phyloP scores from a whole-genome alignment of 768 basidiomycete genomes.

The Agaricus blazei region DNA sequence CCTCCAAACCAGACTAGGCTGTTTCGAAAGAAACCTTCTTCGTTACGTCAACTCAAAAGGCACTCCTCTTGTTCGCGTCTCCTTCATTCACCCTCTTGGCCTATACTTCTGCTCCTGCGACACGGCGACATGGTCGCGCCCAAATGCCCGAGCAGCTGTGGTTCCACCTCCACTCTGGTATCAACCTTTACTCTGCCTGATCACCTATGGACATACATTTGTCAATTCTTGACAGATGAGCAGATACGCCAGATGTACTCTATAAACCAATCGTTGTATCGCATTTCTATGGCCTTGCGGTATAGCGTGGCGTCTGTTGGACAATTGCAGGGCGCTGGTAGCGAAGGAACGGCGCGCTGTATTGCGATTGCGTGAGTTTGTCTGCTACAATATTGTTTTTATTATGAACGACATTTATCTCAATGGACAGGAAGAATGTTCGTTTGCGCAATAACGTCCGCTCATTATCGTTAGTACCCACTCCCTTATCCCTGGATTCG shows the following conservation, averaged over 20 bases:
- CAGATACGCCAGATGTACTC: constrained; percentile 6
- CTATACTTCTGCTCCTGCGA: neutral
- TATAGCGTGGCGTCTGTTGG: neutral
- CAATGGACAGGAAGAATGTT: neutral
- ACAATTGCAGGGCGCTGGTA: neutral
- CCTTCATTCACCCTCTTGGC: neutral
- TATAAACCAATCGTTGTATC: constrained; percentile 1
- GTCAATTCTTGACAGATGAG: constrained; percentile 4
- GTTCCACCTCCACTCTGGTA: neutral
- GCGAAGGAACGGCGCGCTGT: neutral
- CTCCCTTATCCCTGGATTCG: neutral
- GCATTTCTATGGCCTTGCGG: constrained; percentile 5
- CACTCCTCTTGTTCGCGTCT: neutral
- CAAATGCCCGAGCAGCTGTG: neutral
- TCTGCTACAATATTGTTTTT: neutral
- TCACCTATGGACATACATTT: neutral
- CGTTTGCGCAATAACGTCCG: neutral
- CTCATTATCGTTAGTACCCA: neutral
- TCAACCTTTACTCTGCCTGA: constrained; percentile 1
- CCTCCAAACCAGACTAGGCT: neutral
- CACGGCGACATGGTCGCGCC: neutral
- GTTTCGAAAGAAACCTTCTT: neutral
- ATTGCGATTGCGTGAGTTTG: constrained; percentile 1
- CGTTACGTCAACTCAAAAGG: too few relatives aligned
- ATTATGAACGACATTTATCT: neutral